phyloP scores from a whole-genome alignment of 169 alveolate genomes.

The Plasmodium vinckei region DNA sequence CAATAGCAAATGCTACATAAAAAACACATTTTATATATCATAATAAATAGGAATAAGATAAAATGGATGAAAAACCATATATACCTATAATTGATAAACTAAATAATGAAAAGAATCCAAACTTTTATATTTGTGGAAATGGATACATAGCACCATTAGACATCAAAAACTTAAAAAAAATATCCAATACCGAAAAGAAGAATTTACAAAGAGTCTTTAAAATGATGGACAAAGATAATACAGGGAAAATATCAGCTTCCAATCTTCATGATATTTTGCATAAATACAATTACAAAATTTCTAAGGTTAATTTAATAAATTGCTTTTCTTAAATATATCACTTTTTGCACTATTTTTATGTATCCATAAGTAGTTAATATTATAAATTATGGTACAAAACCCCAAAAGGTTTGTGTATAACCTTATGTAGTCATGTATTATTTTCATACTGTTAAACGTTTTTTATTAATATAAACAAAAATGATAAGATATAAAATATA shows the following conservation, averaged over 20 bases:
- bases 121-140: slow-evolving; percentile 72
- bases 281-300: slow-evolving; percentile 67
- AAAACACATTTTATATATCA: background rate
- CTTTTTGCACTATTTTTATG: background rate
- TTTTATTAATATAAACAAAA: too few relatives aligned
- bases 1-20: background rate
- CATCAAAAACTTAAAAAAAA: slow-evolving; percentile 66
- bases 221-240: slow-evolving; percentile 74
- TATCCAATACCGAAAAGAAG: slow-evolving; percentile 65
- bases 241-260: slow-evolving; percentile 70
- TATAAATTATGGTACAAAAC: background rate
- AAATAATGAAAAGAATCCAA: slow-evolving; percentile 72
- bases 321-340: slow-evolving; percentile 4
- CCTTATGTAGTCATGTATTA: too few relatives aligned
- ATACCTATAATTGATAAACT: slow-evolving; percentile 68
- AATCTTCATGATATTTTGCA: slow-evolving; percentile 62
- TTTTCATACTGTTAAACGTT: too few relatives aligned
- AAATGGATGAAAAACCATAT: slow-evolving; percentile 72
- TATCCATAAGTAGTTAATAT: slow-evolving; percentile 7
- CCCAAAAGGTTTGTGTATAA: too few relatives aligned
- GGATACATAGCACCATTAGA: slow-evolving; percentile 75
- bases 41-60: slow-evolving; percentile 18
- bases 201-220: slow-evolving; percentile 67
- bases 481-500: too few relatives aligned
- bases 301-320: slow-evolving; percentile 37